Conservation (phyloP, 2,329 filamentous ascomycete genomes). For the Rhynchosporium secalis region DNA sequence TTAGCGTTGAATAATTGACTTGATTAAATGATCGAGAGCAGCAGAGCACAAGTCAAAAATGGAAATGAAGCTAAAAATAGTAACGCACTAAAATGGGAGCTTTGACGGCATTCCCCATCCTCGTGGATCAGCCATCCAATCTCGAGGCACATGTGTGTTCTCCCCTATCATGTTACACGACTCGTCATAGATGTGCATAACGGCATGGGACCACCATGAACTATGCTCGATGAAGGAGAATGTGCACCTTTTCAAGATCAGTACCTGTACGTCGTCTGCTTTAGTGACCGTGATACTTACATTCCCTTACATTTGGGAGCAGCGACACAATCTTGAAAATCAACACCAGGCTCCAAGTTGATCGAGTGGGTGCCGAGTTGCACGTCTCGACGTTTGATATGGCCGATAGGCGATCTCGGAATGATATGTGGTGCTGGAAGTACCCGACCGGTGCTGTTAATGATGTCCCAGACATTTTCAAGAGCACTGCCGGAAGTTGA, state of each 20-base stretch:
- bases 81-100: not conserved
- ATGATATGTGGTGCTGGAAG: not conserved
- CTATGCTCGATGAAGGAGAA: conserved; percentile 13
- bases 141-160: not conserved
- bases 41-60: not conserved
- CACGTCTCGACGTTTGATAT: not conserved
- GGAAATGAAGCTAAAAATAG: not conserved
- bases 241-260: not conserved
- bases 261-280: not conserved
- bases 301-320: not conserved
- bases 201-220: conserved; percentile 4
- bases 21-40: no score
- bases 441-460: not conserved
- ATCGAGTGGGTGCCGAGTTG: conserved; percentile 1
- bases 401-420: not conserved
- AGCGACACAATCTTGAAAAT: conserved; percentile 3
- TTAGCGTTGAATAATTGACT: not conserved
- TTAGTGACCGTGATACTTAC: not conserved
- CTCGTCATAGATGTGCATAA: conserved; percentile 5
- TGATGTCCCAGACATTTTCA: conserved; percentile 1
- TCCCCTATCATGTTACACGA: conserved; percentile 2
- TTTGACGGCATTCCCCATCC: conserved; percentile 3
- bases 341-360: conserved; percentile 5
- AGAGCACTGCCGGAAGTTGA: not conserved
- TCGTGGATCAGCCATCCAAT: not conserved